phyloP scores from a whole-genome alignment of 306 rosid species.

The Lathyrus oleraceus region DNA sequence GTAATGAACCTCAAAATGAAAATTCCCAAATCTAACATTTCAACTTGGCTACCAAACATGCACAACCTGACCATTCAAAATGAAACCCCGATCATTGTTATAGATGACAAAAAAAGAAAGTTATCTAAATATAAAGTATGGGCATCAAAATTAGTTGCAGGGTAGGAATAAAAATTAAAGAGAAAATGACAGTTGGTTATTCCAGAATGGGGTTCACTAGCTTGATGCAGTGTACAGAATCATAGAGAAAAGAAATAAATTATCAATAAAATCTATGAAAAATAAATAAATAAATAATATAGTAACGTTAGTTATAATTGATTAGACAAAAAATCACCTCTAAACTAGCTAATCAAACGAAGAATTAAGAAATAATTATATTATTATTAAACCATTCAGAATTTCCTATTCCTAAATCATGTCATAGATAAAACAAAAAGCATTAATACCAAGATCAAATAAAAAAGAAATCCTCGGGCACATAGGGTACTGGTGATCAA shows the following conservation, averaged over 20 bases:
- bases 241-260: too few relatives aligned
- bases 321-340: too few relatives aligned
- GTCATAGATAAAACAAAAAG: neutral
- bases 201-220: conserved; percentile 21
- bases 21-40: conserved; percentile 48
- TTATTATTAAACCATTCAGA: neutral
- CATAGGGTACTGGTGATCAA: neutral
- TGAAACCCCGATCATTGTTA: conserved; percentile 13
- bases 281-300: neutral
- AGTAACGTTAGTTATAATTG: too few relatives aligned
- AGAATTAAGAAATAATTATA: conserved; percentile 2
- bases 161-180: conserved; percentile 21
- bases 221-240: conserved; percentile 9
- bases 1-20: conserved; percentile 47
- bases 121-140: conserved; percentile 25
- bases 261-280: too few relatives aligned
- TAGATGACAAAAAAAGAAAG: neutral
- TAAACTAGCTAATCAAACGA: too few relatives aligned
- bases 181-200: conserved; percentile 11
- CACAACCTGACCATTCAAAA: conserved; percentile 39
- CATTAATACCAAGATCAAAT: conserved; percentile 23
- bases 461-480: conserved; percentile 5
- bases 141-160: conserved; percentile 25
- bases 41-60: conserved; percentile 24
- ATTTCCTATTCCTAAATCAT: conserved; percentile 11